phyloP scores from a whole-genome alignment of 495 filamentous ascomycete genomes.

The Tirmania nivea region DNA sequence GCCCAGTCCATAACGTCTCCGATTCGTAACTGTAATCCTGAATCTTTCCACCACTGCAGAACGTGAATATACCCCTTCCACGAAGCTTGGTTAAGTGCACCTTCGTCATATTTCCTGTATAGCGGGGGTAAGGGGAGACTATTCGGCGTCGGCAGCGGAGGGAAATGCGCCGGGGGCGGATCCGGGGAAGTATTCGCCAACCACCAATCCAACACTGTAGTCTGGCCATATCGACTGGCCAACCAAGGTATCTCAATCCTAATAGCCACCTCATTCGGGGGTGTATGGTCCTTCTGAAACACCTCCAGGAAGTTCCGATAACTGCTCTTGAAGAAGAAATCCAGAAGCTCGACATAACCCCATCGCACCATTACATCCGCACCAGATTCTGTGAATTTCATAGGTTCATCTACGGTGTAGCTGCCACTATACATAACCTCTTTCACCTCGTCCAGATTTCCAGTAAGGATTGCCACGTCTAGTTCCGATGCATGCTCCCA shows the following conservation, averaged over 20 bases:
- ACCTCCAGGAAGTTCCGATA: slow-evolving; percentile 59
- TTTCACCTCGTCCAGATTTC: slow-evolving; percentile 43
- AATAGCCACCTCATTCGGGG: slow-evolving; percentile 51
- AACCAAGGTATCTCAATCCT: slow-evolving; percentile 15
- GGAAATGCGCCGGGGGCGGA: slow-evolving; percentile 26
- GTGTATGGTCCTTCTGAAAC: slow-evolving; percentile 57
- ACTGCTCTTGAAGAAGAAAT: slow-evolving; percentile 55
- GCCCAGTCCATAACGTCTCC: slow-evolving; percentile 73
- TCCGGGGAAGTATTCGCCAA: slow-evolving; percentile 11
- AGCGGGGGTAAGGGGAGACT: slow-evolving; percentile 26
- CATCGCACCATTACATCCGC: slow-evolving; percentile 86
- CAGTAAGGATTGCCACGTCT: slow-evolving; percentile 62
- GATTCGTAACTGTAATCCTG: slow-evolving; percentile 59
- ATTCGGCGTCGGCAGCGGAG: slow-evolving; percentile 36
- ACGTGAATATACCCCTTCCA: slow-evolving; percentile 62
- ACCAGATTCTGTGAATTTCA: slow-evolving; percentile 53
- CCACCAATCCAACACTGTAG: slow-evolving; percentile 79
- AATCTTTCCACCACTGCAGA: slow-evolving; percentile 76
- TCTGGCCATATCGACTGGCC: slow-evolving; percentile 58
- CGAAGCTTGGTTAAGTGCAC: slow-evolving; percentile 72
- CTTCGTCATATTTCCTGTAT: slow-evolving; percentile 33
- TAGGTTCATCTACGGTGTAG: slow-evolving; percentile 29
- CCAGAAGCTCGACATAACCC: slow-evolving; percentile 51
- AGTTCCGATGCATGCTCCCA: slow-evolving; percentile 43
- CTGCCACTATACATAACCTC: slow-evolving; percentile 13